These are phyloP conservation scores for Russula vinacea DNA, from an alignment of 768 basidiomycete species.

Conservation along the genomic window DNA sequence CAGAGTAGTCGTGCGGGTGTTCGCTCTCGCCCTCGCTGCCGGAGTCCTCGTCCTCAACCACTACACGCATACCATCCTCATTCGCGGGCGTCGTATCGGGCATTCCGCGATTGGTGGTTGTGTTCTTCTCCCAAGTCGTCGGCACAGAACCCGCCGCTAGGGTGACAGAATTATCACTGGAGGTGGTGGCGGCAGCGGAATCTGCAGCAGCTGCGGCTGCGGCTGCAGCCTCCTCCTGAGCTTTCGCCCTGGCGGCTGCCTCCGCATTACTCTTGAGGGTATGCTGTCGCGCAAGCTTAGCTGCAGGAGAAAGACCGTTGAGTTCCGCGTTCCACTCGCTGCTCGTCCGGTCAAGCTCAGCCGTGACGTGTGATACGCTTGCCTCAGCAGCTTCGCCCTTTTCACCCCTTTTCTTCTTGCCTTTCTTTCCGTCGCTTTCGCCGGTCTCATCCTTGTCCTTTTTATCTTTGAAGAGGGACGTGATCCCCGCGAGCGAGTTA, in stretches of 20 bases:
- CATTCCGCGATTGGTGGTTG: constrained; percentile 55
- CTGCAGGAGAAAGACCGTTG: constrained; percentile 84
- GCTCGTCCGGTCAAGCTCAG: constrained; percentile 78
- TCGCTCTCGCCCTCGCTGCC: constrained; percentile 47
- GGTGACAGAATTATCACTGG: constrained; percentile 23
- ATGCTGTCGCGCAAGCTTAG: constrained; percentile 84
- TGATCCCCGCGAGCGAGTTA: constrained; percentile 88
- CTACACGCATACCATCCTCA: constrained; percentile 63
- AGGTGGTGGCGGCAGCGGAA: constrained; percentile 32
- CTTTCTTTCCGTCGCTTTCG: constrained; percentile 42
- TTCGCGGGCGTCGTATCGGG: constrained; percentile 46
- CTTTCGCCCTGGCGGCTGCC: constrained; percentile 64
- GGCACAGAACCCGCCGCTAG: constrained; percentile 38
- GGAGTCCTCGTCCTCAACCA: constrained; percentile 69
- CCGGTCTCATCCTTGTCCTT: constrained; percentile 46
- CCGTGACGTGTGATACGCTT: constrained; percentile 76
- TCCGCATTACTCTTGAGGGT: constrained; percentile 86
- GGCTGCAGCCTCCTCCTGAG: constrained; percentile 51
- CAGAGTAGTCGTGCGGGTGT: constrained; percentile 39
- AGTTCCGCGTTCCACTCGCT: constrained; percentile 51
- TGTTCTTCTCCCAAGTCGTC: constrained; percentile 81
- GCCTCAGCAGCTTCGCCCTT: constrained; percentile 68
- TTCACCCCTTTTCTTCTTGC: constrained; percentile 49
- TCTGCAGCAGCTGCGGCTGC: constrained; percentile 31
- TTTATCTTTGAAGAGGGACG: constrained; percentile 91